These are phyloP conservation scores for Rhododendron ferrugineum DNA, from an alignment of 148 eudicot species.

Conservation along the genomic window DNA sequence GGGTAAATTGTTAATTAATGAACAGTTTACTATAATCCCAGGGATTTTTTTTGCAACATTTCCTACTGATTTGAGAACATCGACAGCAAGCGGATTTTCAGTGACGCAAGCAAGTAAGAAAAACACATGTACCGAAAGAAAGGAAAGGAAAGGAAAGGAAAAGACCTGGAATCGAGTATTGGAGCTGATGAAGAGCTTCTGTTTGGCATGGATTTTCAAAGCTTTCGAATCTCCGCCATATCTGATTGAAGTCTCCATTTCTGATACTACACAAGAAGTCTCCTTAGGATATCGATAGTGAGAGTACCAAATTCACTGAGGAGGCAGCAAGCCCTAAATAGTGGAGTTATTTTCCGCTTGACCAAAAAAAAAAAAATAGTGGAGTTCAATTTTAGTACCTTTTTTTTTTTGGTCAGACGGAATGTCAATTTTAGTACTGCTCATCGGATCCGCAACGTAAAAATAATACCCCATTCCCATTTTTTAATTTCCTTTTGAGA, in stretches of 20 bases:
- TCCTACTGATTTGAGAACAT: not conserved
- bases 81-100: not conserved
- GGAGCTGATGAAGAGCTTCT: constrained; percentile 51
- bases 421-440: not conserved
- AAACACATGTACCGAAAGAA: not conserved
- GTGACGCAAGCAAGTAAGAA: not conserved
- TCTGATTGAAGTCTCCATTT: constrained; percentile 85
- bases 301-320: not conserved
- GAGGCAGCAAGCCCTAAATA: not conserved
- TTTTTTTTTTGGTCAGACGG: no score
- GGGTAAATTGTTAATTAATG: not conserved
- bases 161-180: constrained; percentile 50
- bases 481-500: no score
- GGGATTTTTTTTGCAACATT: not conserved
- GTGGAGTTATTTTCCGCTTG: no score
- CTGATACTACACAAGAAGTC: not conserved
- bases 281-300: not conserved
- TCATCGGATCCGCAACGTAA: no score
- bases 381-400: no score
- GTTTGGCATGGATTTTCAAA: constrained; percentile 73
- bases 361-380: no score
- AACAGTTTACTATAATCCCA: not conserved
- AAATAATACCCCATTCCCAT: no score
- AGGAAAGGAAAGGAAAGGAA: not conserved
- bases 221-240: constrained; percentile 57